Conservation (phyloP, 1,284 basidiomycete genomes). For the Cryptococcus sp. region DNA sequence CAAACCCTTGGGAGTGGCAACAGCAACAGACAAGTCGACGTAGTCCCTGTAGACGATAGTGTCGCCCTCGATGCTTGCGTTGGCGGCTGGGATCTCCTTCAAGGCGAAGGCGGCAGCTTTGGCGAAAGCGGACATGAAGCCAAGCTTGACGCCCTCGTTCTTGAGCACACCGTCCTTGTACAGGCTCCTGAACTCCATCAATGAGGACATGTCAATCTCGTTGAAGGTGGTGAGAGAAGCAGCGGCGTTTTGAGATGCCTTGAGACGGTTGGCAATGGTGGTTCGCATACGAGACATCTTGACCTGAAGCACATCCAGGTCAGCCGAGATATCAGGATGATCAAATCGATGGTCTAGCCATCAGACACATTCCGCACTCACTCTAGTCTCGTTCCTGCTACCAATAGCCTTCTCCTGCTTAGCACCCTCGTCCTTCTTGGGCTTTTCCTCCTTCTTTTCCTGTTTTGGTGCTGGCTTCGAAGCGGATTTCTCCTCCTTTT, state of each 20-base stretch:
- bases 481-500: slow-evolving; percentile 50
- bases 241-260: slow-evolving; percentile 96
- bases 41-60: slow-evolving; percentile 95
- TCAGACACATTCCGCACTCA: slow-evolving; percentile 49
- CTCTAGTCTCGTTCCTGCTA: slow-evolving; percentile 79
- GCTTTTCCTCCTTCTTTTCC: slow-evolving; percentile 50
- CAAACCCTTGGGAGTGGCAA: slow-evolving; percentile 95
- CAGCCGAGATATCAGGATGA: background rate
- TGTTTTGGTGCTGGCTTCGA: slow-evolving; percentile 42
- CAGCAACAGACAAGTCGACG: slow-evolving; percentile 91
- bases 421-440: slow-evolving; percentile 35
- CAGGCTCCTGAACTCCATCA: slow-evolving; percentile 90
- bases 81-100: slow-evolving; percentile 90
- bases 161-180: slow-evolving; percentile 95
- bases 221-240: slow-evolving; percentile 98
- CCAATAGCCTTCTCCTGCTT: slow-evolving; percentile 34
- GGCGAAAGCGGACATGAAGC: slow-evolving; percentile 98
- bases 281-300: slow-evolving; percentile 98
- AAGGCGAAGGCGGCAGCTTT: slow-evolving; percentile 83
- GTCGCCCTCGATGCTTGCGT: slow-evolving; percentile 90
- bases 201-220: slow-evolving; percentile 97
- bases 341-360: background rate
- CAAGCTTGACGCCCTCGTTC: slow-evolving; percentile 92
- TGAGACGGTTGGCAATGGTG: slow-evolving; percentile 94
- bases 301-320: slow-evolving; percentile 58